Conservation (phyloP, 2,329 filamentous ascomycete genomes). For the Xylaria sp. region DNA sequence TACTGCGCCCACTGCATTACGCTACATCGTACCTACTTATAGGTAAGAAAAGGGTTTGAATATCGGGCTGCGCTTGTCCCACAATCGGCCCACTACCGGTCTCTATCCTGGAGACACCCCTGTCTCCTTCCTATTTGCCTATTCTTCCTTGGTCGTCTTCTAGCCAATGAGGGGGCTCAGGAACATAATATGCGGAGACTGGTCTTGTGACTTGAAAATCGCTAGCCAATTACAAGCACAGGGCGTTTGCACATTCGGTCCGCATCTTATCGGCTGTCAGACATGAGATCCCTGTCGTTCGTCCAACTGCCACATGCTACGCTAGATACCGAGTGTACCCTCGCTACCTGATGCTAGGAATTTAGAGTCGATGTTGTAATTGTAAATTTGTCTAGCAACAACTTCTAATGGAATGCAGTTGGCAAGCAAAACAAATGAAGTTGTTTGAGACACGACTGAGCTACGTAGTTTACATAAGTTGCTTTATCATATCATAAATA, state of each 20-base stretch:
- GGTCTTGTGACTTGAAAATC: conserved; percentile 36
- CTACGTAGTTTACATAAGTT: neutral
- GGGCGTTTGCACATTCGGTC: conserved; percentile 43
- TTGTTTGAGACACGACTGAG: neutral
- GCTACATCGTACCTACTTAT: neutral
- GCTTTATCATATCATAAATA: neutral
- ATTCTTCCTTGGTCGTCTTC: conserved; percentile 26
- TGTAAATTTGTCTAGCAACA: neutral
- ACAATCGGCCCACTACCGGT: conserved; percentile 26
- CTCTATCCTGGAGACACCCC: conserved; percentile 12
- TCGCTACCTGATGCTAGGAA: neutral
- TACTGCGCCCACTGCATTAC: neutral
- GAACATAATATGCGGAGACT: conserved; percentile 22
- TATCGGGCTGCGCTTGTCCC: conserved; percentile 17
- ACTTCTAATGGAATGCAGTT: neutral
- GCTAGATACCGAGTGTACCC: neutral
- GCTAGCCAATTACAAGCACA: conserved; percentile 40
- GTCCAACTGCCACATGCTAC: conserved; percentile 14
- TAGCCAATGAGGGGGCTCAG: conserved; percentile 38
- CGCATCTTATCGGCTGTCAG: conserved; percentile 45
- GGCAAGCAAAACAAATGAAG: neutral
- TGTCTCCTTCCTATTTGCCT: conserved; percentile 40
- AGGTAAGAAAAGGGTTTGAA: neutral
- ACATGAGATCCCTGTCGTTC: conserved; percentile 11
- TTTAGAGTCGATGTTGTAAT: neutral